These are phyloP conservation scores for Irpex lacteus DNA, from an alignment of 1,284 basidiomycete genomes.

Conservation along the genomic window DNA sequence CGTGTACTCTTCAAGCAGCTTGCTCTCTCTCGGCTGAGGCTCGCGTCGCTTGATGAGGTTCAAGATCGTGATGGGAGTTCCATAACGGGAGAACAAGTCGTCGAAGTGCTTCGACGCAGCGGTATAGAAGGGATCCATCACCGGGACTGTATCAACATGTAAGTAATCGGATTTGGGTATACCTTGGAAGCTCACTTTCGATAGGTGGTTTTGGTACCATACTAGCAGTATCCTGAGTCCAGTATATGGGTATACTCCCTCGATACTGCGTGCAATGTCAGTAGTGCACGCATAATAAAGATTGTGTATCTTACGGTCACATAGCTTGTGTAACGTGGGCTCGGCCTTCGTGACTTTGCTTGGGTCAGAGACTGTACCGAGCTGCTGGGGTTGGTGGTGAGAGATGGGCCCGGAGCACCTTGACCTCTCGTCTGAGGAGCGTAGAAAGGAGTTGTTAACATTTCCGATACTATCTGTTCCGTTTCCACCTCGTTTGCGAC, in stretches of 20 bases:
- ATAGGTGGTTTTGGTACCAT: slow-evolving; percentile 95
- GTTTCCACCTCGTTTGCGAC: slow-evolving; percentile 99
- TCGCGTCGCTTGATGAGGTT: slow-evolving; percentile 92
- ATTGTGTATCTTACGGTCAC: slow-evolving; percentile 60
- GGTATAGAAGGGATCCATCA: slow-evolving; percentile 94
- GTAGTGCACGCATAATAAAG: not conserved
- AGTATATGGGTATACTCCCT: slow-evolving; percentile 94
- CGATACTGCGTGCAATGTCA: slow-evolving; percentile 60
- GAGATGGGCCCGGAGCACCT: not conserved
- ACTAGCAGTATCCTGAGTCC: slow-evolving; percentile 91
- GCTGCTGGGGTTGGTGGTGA: not conserved
- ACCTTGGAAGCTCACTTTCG: slow-evolving; percentile 63
- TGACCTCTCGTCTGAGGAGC: slow-evolving; percentile 41
- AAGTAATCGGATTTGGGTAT: not conserved
- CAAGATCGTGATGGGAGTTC: slow-evolving; percentile 88
- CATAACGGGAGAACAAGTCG: slow-evolving; percentile 88
- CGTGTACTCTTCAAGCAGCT: slow-evolving; percentile 88
- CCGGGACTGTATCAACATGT: slow-evolving; percentile 62
- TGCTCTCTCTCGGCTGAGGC: slow-evolving; percentile 87
- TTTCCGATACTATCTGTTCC: slow-evolving; percentile 97
- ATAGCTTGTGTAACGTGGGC: slow-evolving; percentile 90
- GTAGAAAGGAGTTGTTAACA: slow-evolving; percentile 89
- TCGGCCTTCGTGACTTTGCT: slow-evolving; percentile 46
- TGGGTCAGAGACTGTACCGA: not conserved
- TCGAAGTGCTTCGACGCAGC: slow-evolving; percentile 95